Percentiles rank a stretch among this genome's conserved stretches.
Evolutionary conservation across 176 grass and related monocot genomes (phyloP).

Genomic region (Pharus latifolius): DNA sequence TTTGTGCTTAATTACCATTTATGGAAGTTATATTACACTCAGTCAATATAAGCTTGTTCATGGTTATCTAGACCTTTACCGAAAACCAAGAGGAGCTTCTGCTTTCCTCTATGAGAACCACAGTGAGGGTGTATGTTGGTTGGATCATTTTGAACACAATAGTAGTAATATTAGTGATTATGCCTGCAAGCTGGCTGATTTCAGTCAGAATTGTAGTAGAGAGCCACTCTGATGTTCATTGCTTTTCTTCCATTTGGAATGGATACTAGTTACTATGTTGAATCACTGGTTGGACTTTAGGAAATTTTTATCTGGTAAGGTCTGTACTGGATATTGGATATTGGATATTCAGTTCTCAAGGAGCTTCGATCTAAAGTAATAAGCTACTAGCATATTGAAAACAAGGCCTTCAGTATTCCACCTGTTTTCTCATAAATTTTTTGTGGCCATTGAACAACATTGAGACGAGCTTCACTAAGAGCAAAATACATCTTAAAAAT

Average conservation of each 20-base stretch:
- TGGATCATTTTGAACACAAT: background rate
- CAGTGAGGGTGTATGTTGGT: background rate
- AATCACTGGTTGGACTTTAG: background rate
- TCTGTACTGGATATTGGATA: background rate
- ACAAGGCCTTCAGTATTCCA: background rate
- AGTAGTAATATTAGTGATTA: background rate
- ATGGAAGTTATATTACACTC: background rate
- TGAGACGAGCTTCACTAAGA: too few species aligned
- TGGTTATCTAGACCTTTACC: background rate
- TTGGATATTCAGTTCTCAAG: background rate
- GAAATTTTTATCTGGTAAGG: background rate
- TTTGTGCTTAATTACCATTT: background rate
- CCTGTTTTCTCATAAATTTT: too few species aligned
- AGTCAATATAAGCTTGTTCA: background rate
- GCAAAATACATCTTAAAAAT: too few species aligned
- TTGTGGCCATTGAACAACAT: too few species aligned
- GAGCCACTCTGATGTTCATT: background rate
- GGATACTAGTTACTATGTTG: background rate
- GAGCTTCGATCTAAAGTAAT: background rate
- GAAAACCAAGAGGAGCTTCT: background rate
- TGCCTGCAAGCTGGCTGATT: background rate
- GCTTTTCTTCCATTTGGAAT: background rate
- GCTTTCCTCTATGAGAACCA: background rate
- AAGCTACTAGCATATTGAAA: background rate
- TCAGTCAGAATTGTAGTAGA: background rate